Evolutionary conservation across 345 rosid genomes (phyloP).

Genomic region (Odontarrhena argentea): DNA sequence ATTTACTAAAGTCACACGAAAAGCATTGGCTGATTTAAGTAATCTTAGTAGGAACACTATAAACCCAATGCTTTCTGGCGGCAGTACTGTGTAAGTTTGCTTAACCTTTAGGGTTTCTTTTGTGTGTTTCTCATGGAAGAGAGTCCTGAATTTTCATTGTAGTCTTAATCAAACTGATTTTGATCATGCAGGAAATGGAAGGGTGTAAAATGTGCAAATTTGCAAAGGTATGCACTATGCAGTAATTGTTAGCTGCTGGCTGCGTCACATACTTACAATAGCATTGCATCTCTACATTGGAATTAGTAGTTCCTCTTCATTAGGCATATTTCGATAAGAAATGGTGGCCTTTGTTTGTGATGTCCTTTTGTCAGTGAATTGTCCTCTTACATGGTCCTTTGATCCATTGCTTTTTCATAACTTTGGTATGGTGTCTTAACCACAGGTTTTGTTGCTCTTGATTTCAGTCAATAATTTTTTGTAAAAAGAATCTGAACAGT

Average conservation of each 20-base stretch:
- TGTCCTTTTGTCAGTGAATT: constrained; percentile 13
- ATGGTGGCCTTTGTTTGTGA: constrained; percentile 13
- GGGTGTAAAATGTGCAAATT: constrained; percentile 31
- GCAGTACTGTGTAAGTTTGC: constrained; percentile 59
- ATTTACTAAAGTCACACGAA: constrained; percentile 51
- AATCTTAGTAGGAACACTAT: constrained; percentile 46
- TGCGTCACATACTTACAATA: neutral
- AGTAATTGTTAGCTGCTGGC: neutral
- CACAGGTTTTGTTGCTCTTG: neutral
- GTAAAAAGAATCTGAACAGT: neutral
- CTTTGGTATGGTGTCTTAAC: constrained; percentile 1
- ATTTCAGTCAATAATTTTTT: constrained; percentile 10
- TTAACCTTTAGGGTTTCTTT: constrained; percentile 19
- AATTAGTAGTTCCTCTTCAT: constrained; percentile 15
- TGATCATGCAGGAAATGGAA: constrained; percentile 41
- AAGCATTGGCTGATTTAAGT: constrained; percentile 77
- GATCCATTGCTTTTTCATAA: constrained; percentile 14
- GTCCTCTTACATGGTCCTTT: constrained; percentile 16
- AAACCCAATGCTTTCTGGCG: constrained; percentile 47
- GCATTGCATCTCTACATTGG: neutral
- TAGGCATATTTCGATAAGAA: neutral
- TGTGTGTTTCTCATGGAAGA: neutral
- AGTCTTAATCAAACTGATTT: constrained; percentile 7
- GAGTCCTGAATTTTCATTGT: neutral
- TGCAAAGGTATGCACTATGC: constrained; percentile 38